Percentiles rank a stretch among this genome's conserved stretches.
Conservation (phyloP, 148 eudicot species). For the Fallopia convolvulus region DNA sequence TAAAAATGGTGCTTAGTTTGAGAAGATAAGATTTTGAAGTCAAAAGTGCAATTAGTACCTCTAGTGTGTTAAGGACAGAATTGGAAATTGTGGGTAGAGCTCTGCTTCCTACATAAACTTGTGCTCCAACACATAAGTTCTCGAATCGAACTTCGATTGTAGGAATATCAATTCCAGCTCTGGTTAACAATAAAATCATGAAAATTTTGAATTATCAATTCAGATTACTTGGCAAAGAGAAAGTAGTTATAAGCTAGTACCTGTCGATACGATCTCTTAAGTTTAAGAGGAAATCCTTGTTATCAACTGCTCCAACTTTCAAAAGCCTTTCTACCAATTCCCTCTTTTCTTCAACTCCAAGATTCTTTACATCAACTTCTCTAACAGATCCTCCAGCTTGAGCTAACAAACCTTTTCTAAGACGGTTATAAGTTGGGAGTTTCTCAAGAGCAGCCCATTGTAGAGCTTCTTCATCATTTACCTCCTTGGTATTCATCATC, state of each 20-base stretch:
- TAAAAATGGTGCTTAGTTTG: background rate
- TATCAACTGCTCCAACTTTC: constrained; percentile 35
- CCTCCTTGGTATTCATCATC: background rate
- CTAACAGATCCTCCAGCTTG: constrained; percentile 23
- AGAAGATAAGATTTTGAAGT: background rate
- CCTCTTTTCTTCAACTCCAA: constrained; percentile 31
- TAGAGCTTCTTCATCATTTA: constrained; percentile 43
- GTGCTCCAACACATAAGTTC: constrained; percentile 39
- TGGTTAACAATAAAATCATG: constrained; percentile 8
- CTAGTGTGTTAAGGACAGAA: constrained; percentile 22
- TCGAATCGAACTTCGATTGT: constrained; percentile 43
- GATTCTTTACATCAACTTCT: constrained; percentile 35
- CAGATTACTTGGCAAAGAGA: background rate
- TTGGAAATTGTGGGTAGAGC: constrained; percentile 37
- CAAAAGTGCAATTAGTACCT: constrained; percentile 20
- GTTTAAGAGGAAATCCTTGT: constrained; percentile 40
- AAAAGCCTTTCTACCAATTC: constrained; percentile 31
- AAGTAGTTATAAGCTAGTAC: constrained; percentile 11
- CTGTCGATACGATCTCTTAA: constrained; percentile 37
- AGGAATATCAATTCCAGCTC: constrained; percentile 46
- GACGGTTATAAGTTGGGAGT: constrained; percentile 36
- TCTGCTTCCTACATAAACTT: constrained; percentile 39
- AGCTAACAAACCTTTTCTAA: constrained; percentile 37
- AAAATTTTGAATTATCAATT: no score
- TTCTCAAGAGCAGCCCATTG: constrained; percentile 51